Conservation (phyloP, 1,284 basidiomycete genomes). For the Malassezia dermatis region DNA sequence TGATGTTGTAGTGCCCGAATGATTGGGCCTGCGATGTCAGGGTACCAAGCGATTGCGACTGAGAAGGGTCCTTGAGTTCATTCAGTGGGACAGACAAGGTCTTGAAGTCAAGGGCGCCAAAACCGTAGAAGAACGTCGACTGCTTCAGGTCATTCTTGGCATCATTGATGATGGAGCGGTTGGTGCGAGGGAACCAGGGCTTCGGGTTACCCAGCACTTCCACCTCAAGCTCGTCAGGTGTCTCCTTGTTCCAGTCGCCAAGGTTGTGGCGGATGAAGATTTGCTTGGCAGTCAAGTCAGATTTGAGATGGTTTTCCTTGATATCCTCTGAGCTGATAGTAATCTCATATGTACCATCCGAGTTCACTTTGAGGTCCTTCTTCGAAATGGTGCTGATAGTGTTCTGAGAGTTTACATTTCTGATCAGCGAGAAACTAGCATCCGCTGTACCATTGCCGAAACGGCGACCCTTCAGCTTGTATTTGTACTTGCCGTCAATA, state of each 20-base stretch:
- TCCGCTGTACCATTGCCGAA: conserved; percentile 10
- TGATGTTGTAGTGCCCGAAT: conserved; percentile 7
- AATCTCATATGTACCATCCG: conserved; percentile 13
- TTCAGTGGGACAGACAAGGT: conserved; percentile 4
- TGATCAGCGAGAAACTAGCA: conserved; percentile 15
- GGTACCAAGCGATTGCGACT: conserved; percentile 11
- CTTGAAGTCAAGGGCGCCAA: conserved; percentile 16
- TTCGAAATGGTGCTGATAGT: conserved; percentile 5
- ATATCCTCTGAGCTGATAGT: conserved; percentile 4
- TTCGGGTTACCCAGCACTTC: conserved; percentile 2
- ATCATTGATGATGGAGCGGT: conserved; percentile 2
- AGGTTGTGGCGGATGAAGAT: conserved; percentile 14
- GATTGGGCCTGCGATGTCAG: conserved; percentile 16
- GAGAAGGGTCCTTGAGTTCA: not conserved
- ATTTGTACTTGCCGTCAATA: conserved; percentile 14
- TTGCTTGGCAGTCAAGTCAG: conserved; percentile 6
- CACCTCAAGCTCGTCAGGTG: conserved; percentile 9
- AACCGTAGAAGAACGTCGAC: conserved; percentile 16
- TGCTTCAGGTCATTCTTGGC: conserved; percentile 2
- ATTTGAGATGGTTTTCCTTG: conserved; percentile 9
- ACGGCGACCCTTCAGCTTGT: conserved; percentile 9
- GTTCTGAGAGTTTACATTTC: conserved; percentile 13
- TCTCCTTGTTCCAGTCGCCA: conserved; percentile 15
- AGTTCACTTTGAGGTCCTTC: conserved; percentile 8
- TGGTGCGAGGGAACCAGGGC: not conserved